Conservation (phyloP, 164 flowering plant genomes). For the Aristolochia contorta region DNA sequence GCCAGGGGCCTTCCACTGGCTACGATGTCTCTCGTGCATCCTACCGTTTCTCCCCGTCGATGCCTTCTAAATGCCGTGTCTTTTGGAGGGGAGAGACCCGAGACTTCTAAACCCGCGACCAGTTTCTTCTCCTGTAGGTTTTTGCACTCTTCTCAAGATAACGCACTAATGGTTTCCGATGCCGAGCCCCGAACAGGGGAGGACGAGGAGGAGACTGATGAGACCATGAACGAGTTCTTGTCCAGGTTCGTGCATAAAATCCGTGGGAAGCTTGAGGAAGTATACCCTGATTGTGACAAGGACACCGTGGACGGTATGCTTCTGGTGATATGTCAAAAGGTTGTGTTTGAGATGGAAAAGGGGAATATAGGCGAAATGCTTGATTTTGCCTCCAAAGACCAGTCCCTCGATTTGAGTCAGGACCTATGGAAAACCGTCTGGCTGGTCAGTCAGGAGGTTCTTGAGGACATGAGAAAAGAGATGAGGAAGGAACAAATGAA, state of each 20-base stretch:
- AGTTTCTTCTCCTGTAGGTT: constrained; percentile 5
- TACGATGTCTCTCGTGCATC: constrained; percentile 6
- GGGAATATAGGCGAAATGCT: constrained; percentile 40
- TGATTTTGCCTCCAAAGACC: constrained; percentile 11
- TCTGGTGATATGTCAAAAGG: constrained; percentile 51
- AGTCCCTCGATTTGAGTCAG: constrained; percentile 56
- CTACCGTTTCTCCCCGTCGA: neutral
- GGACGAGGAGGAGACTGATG: constrained; percentile 20
- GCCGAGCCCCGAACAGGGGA: neutral
- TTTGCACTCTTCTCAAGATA: constrained; percentile 22
- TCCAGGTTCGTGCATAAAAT: constrained; percentile 73
- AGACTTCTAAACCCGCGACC: constrained; percentile 10
- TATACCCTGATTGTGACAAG: constrained; percentile 50
- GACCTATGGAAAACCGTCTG: constrained; percentile 80
- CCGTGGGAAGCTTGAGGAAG: constrained; percentile 54
- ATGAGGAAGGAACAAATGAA: constrained; percentile 78
- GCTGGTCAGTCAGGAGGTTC: constrained; percentile 66
- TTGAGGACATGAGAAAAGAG: constrained; percentile 72
- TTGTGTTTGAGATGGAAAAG: constrained; percentile 61
- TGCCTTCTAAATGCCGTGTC: neutral
- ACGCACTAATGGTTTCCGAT: neutral
- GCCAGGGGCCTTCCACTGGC: constrained; percentile 13
- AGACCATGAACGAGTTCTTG: constrained; percentile 61
- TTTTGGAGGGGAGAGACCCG: neutral
- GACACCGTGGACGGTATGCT: constrained; percentile 70